phyloP scores from a whole-genome alignment of 176 grass and related monocot species.

The Hsuehochloa calcarea region DNA sequence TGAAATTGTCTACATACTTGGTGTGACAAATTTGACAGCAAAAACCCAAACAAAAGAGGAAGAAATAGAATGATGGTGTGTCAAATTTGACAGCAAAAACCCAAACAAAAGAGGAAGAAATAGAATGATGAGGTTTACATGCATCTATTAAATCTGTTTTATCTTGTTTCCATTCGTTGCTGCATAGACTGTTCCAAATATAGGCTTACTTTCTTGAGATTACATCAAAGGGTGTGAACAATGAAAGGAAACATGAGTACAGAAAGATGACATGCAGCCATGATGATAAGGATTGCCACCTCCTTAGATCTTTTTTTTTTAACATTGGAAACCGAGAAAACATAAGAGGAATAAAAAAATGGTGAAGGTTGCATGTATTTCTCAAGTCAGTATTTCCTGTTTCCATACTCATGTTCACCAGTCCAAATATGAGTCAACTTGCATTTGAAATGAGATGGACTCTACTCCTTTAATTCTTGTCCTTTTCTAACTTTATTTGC shows the following conservation, averaged over 20 bases:
- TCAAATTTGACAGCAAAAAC: background rate
- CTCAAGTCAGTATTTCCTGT: slow-evolving; percentile 1
- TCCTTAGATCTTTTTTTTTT: background rate
- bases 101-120: background rate
- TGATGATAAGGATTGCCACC: background rate
- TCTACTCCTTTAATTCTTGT: slow-evolving; percentile 8
- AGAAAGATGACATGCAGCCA: background rate
- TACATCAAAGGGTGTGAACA: background rate
- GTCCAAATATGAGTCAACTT: slow-evolving; percentile 16
- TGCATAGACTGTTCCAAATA: slow-evolving; percentile 6
- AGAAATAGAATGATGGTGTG: too few species aligned
- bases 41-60: too few species aligned
- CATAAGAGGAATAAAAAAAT: slow-evolving; percentile 5
- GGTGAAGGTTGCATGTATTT: background rate
- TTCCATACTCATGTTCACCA: background rate
- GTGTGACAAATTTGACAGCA: too few species aligned
- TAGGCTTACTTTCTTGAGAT: background rate
- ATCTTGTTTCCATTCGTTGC: background rate
- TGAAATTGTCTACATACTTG: background rate
- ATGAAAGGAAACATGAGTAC: background rate
- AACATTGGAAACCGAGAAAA: background rate
- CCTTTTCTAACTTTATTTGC: slow-evolving; percentile 29
- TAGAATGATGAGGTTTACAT: background rate
- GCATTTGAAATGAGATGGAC: background rate
- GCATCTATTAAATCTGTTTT: background rate